A percentile compares a stretch with the other conserved stretches of the same genome.
Evolutionary conservation across 768 basidiomycete genomes (phyloP).

Genomic region (Cystobasidium onofrii): DNA sequence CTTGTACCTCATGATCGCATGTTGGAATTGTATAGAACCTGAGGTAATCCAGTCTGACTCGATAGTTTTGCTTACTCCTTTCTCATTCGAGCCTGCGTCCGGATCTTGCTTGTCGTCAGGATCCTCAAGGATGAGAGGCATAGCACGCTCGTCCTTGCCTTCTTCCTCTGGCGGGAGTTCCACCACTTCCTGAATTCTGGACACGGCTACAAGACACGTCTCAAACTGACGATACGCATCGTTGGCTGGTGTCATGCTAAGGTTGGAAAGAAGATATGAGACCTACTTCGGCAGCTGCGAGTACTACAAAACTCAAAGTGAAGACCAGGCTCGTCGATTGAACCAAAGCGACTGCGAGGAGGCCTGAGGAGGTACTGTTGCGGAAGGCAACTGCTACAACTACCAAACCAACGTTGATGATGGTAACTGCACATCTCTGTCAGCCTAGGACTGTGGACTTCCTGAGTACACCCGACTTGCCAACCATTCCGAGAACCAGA

Average conservation of each 20-base stretch:
- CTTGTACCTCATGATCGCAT: slow-evolving; percentile 19
- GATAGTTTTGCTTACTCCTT: neutral
- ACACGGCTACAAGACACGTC: slow-evolving; percentile 22
- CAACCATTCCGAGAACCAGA: slow-evolving; percentile 11
- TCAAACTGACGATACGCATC: slow-evolving; percentile 5
- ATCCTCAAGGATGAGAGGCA: neutral
- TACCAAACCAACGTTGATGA: slow-evolving; percentile 29
- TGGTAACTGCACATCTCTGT: neutral
- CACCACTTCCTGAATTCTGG: slow-evolving; percentile 15
- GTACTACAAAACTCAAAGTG: slow-evolving; percentile 10
- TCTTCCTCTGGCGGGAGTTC: slow-evolving; percentile 16
- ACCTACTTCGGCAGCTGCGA: slow-evolving; percentile 13
- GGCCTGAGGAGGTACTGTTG: neutral
- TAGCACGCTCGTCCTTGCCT: neutral
- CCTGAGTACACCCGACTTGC: neutral
- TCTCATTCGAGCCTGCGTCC: neutral
- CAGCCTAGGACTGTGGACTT: neutral
- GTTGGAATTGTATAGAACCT: slow-evolving; percentile 13
- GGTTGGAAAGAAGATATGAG: neutral
- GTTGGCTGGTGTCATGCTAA: neutral
- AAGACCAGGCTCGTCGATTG: slow-evolving; percentile 17
- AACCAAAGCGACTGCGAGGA: slow-evolving; percentile 28
- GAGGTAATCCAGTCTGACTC: slow-evolving; percentile 15
- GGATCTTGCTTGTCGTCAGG: neutral
- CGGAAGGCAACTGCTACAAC: neutral